phyloP scores from a whole-genome alignment of 2,329 filamentous ascomycete genomes.

The Fusarium tricinctum region DNA sequence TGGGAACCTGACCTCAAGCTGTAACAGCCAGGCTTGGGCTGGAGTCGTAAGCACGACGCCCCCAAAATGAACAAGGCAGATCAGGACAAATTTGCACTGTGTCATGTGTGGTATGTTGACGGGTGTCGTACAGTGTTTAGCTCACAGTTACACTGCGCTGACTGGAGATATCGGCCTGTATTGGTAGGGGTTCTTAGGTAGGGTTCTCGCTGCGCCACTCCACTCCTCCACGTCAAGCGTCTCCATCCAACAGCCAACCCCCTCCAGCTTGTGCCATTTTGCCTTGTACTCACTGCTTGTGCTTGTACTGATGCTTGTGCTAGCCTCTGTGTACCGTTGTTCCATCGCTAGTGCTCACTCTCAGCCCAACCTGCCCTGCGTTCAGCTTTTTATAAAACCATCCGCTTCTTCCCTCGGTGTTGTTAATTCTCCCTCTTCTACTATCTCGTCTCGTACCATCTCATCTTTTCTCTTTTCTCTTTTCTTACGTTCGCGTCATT shows the following conservation, averaged over 20 bases:
- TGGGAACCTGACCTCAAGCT: constrained; percentile 40
- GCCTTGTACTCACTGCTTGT: background rate
- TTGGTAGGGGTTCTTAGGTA: constrained; percentile 5
- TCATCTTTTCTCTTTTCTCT: constrained; percentile 7
- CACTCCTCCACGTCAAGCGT: constrained; percentile 37
- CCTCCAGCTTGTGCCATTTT: constrained; percentile 11
- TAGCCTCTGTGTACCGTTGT: constrained; percentile 7
- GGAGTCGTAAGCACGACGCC: constrained; percentile 44
- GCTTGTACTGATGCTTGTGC: background rate
- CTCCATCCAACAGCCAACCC: constrained; percentile 24
- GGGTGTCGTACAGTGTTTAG: constrained; percentile 1
- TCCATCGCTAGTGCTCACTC: constrained; percentile 29
- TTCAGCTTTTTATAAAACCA: constrained; percentile 46
- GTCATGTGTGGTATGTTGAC: background rate
- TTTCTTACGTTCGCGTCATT: constrained; percentile 23
- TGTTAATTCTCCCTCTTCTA: constrained; percentile 11
- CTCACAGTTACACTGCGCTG: background rate
- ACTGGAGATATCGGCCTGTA: constrained; percentile 20
- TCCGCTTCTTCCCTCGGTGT: constrained; percentile 24
- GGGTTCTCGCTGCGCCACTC: constrained; percentile 37
- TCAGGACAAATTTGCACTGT: constrained; percentile 17
- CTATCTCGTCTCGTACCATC: constrained; percentile 24
- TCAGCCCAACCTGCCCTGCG: constrained; percentile 22
- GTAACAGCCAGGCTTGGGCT: constrained; percentile 35
- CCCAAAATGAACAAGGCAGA: constrained; percentile 37